A percentile compares a stretch with the other conserved stretches of the same genome.
Conservation (phyloP, 768 basidiomycete species). For the Trametes coccinea region DNA sequence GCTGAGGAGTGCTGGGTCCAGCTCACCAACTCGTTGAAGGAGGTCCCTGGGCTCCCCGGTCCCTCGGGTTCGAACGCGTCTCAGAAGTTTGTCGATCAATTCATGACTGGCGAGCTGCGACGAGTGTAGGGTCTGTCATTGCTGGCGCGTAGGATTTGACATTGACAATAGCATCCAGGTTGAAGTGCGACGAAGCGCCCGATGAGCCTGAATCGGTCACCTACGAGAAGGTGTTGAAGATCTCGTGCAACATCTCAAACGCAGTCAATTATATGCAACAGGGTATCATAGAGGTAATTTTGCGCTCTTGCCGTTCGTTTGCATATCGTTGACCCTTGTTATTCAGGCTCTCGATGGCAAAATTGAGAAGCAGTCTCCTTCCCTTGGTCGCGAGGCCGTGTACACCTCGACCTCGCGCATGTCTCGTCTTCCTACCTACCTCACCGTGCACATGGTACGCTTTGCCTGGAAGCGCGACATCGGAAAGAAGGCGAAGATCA, state of each 20-base stretch:
- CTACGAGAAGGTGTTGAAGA: constrained; percentile 77
- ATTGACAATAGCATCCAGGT: constrained; percentile 39
- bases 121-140: constrained; percentile 51
- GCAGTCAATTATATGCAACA: constrained; percentile 86
- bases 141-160: not conserved
- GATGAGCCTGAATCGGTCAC: constrained; percentile 69
- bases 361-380: constrained; percentile 81
- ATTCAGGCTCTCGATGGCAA: constrained; percentile 80
- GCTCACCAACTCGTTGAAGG: constrained; percentile 69
- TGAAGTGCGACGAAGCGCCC: constrained; percentile 79
- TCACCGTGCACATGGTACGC: constrained; percentile 93
- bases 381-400: constrained; percentile 74
- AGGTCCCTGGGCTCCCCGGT: constrained; percentile 53
- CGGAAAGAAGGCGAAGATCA: constrained; percentile 91
- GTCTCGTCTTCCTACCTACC: constrained; percentile 79
- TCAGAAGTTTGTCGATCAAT: constrained; percentile 76
- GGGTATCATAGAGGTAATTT: constrained; percentile 77
- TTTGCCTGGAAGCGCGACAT: constrained; percentile 95
- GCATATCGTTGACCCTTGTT: not conserved
- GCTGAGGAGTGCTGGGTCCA: constrained; percentile 90
- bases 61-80: constrained; percentile 31
- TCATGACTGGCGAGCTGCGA: constrained; percentile 74
- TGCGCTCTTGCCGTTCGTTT: constrained; percentile 6
- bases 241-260: constrained; percentile 89
- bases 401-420: constrained; percentile 83